These are phyloP conservation scores for Phaeophleospora eucalypticola DNA, from an alignment of 2,329 filamentous ascomycete species.

Conservation along the genomic window DNA sequence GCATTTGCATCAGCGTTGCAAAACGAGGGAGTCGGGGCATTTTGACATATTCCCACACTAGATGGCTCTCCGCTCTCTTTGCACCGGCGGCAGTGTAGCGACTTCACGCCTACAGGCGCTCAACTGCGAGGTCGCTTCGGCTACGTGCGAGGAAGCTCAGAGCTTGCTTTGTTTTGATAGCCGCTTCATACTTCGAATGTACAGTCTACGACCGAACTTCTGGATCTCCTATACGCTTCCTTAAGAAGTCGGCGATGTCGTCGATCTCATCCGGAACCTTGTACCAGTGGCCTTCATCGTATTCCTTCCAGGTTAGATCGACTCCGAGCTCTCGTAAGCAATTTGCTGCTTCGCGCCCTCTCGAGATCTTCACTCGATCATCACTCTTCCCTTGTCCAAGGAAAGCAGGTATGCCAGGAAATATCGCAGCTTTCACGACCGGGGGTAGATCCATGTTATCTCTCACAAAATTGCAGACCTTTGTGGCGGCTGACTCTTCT, in stretches of 20 bases:
- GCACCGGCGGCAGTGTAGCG: background rate
- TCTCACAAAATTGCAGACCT: background rate
- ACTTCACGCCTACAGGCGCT: background rate
- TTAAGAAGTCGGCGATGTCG: no score
- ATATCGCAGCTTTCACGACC: background rate
- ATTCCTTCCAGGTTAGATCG: background rate
- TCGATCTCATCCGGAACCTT: no score
- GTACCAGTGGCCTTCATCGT: background rate
- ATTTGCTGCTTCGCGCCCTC: background rate
- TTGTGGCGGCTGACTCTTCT: background rate
- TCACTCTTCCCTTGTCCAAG: background rate
- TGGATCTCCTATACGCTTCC: no score
- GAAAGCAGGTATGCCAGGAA: background rate
- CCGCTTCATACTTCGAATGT: background rate
- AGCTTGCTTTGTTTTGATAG: background rate
- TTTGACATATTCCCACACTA: background rate
- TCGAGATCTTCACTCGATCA: background rate
- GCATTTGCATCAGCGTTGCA: constrained; percentile 15
- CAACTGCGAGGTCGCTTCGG: background rate
- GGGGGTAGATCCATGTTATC: background rate
- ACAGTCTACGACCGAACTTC: background rate
- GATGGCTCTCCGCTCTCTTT: constrained; percentile 15
- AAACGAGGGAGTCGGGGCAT: background rate
- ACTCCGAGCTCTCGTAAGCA: background rate
- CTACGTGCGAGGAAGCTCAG: background rate